A percentile compares a stretch with the other conserved stretches of the same genome.
Conservation (phyloP, 805 yeast genomes). For the Saturnispora sanitii region DNA sequence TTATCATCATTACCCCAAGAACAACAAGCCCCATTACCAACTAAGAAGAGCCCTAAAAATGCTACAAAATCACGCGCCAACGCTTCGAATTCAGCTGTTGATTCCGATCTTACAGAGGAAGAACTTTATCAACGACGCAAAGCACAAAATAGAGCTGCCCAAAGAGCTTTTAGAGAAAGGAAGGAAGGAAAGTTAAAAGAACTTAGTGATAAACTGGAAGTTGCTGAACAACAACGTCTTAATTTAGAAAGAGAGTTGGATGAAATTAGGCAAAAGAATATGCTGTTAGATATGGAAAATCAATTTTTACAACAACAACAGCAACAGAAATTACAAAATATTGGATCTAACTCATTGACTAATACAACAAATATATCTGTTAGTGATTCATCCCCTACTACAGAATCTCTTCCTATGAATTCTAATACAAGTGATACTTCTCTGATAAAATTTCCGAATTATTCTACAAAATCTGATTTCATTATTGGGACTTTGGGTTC, state of each 20-base stretch:
- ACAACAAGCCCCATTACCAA: not conserved
- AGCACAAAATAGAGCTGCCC: conserved; percentile 81
- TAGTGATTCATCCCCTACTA: not conserved
- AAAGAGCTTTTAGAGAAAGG: conserved; percentile 76
- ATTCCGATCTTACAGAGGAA: conserved; percentile 17
- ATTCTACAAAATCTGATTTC: conserved; percentile 18
- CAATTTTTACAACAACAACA: conserved; percentile 32
- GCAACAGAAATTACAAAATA: not conserved
- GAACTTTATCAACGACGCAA: conserved; percentile 49
- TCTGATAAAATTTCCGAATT: conserved; percentile 9
- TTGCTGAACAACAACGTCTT: conserved; percentile 41
- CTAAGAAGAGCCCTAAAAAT: conserved; percentile 1
- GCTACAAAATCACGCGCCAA: not conserved
- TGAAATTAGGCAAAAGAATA: conserved; percentile 39
- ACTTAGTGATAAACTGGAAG: conserved; percentile 46
- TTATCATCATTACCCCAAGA: no score
- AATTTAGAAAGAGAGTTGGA: conserved; percentile 33
- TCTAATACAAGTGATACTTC: conserved; percentile 13
- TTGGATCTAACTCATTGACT: not conserved
- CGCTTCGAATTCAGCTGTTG: not conserved
- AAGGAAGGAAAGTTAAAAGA: conserved; percentile 66
- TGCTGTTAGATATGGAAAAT: conserved; percentile 53
- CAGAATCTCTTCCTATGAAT: not conserved
- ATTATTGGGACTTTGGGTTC: conserved; percentile 16
- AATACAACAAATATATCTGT: not conserved